Evolutionary conservation across 192 early-diverging fungal genomes (phyloP).

Genomic region (Coemansia javaensis): DNA sequence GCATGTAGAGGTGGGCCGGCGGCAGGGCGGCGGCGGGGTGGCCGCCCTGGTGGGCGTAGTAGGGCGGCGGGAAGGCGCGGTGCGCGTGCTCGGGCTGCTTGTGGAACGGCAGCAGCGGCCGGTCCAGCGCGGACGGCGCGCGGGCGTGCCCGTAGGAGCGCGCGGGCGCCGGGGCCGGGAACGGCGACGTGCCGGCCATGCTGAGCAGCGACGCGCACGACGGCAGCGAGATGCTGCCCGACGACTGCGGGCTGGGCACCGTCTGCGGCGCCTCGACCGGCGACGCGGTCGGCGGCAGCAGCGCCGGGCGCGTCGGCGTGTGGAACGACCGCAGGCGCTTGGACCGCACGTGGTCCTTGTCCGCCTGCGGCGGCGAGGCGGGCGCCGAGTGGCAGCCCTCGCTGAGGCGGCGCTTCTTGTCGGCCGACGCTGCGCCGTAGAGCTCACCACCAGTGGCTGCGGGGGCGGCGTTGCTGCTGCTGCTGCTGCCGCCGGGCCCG

Average conservation of each 20-base stretch:
- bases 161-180: neutral
- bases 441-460: neutral
- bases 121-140: neutral
- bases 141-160: neutral
- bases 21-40: conserved; percentile 1
- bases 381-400: conserved; percentile 41
- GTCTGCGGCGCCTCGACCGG: conserved; percentile 4
- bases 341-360: conserved; percentile 20
- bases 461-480: conserved; percentile 4
- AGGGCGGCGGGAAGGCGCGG: conserved; percentile 6
- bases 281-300: conserved; percentile 10
- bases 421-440: conserved; percentile 2
- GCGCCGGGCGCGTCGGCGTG: conserved; percentile 23
- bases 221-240: conserved; percentile 43
- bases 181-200: conserved; percentile 29
- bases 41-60: conserved; percentile 4
- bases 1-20: too few species aligned
- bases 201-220: conserved; percentile 49
- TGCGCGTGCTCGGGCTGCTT: conserved; percentile 16
- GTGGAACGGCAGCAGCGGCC: neutral
- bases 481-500: too few species aligned
- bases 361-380: conserved; percentile 37
- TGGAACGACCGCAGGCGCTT: conserved; percentile 39
- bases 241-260: neutral
- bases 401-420: conserved; percentile 45